Evolutionary conservation across 208 protist species (phyloP).

Genomic region (Leishmania aethiopica): DNA sequence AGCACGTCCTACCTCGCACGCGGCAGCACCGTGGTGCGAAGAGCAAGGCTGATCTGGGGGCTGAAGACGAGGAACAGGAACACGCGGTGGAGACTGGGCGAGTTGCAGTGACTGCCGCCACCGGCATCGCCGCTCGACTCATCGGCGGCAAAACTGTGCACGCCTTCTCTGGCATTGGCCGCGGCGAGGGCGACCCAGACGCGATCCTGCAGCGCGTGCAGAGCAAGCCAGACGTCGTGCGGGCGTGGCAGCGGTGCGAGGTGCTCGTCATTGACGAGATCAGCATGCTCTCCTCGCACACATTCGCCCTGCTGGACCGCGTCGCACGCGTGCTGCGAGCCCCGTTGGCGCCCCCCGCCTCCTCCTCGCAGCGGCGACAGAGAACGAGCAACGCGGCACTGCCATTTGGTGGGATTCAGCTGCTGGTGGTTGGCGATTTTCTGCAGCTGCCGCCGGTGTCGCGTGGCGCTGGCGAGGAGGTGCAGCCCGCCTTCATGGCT

Average conservation of each 20-base stretch:
- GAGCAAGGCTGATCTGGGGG: neutral
- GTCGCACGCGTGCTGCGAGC: constrained; percentile 66
- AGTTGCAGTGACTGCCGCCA: constrained; percentile 69
- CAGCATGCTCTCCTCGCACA: constrained; percentile 72
- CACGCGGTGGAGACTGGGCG: constrained; percentile 2
- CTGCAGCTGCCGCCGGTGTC: constrained; percentile 78
- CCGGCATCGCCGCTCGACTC: constrained; percentile 76
- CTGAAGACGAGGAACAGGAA: neutral
- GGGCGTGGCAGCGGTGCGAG: constrained; percentile 53
- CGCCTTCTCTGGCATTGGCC: constrained; percentile 65
- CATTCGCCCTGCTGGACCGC: constrained; percentile 76
- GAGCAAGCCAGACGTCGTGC: constrained; percentile 32
- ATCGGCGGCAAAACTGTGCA: constrained; percentile 77
- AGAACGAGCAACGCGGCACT: constrained; percentile 2
- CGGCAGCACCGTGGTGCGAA: neutral
- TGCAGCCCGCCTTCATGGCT: constrained; percentile 58
- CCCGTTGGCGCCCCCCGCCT: neutral
- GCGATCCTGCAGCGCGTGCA: constrained; percentile 38
- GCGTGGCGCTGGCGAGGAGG: constrained; percentile 40
- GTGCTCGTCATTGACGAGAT: constrained; percentile 90
- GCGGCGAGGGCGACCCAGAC: constrained; percentile 39
- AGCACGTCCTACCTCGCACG: constrained; percentile 32
- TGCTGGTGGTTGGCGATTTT: constrained; percentile 92
- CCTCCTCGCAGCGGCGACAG: neutral
- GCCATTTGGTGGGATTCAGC: constrained; percentile 90